Evolutionary conservation across 495 filamentous ascomycete genomes (phyloP).

Genomic region (Aspergillus indologenus): DNA sequence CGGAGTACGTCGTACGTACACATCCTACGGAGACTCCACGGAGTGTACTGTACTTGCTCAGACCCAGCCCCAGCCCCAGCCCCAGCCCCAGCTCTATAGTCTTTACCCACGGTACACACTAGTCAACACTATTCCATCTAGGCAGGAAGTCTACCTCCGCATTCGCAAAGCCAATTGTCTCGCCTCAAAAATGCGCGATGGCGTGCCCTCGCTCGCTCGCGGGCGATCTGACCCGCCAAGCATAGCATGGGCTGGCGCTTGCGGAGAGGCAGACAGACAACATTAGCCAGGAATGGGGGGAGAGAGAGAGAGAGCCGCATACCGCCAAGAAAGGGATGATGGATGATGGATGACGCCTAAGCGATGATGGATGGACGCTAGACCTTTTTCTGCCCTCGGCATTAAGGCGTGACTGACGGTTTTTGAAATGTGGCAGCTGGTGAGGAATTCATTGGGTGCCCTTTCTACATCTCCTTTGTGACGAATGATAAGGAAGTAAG

Average conservation of each 20-base stretch:
- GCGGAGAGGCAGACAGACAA: not conserved
- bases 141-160: too few species aligned
- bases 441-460: not conserved
- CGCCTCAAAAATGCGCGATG: too few species aligned
- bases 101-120: not conserved
- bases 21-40: too few species aligned
- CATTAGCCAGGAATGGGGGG: too few species aligned
- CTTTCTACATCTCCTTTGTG: too few species aligned
- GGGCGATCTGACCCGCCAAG: not conserved
- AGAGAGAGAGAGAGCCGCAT: not conserved
- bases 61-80: too few species aligned
- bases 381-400: too few species aligned
- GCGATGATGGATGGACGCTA: not conserved
- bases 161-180: not conserved
- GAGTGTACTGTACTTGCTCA: too few species aligned
- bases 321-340: not conserved
- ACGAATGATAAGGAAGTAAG: too few species aligned
- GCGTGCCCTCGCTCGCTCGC: too few species aligned
- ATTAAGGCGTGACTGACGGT: too few species aligned
- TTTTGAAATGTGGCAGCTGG: constrained; percentile 1
- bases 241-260: not conserved
- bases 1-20: too few species aligned
- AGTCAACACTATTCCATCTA: not conserved
- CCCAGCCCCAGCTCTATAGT: not conserved
- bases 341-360: not conserved